Conservation (phyloP, 23 red algal genomes). For the Cyanidioschyzon merolae region DNA sequence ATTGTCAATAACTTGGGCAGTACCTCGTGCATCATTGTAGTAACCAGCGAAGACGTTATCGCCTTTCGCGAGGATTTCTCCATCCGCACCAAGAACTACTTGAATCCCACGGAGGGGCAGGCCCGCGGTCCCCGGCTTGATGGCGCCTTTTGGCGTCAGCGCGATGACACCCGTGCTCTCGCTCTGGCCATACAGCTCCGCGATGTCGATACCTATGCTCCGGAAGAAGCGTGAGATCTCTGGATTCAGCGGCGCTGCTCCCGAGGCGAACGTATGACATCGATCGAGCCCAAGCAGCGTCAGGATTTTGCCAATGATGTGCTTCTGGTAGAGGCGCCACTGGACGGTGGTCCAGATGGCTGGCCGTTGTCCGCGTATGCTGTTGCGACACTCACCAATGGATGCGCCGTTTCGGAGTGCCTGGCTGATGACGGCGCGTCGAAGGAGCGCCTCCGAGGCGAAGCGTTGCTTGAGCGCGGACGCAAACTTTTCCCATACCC, state of each 20-base stretch:
- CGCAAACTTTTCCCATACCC: slow-evolving; percentile 28
- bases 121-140: slow-evolving; percentile 19
- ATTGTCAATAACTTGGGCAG: slow-evolving; percentile 8
- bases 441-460: background rate
- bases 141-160: slow-evolving; percentile 14
- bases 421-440: background rate
- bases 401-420: background rate
- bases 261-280: slow-evolving; percentile 29
- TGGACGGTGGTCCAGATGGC: background rate
- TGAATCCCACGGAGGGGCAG: slow-evolving; percentile 7
- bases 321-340: slow-evolving; percentile 5
- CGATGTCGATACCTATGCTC: slow-evolving; percentile 21
- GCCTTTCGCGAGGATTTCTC: slow-evolving; percentile 26
- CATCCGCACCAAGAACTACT: slow-evolving; percentile 12
- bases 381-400: slow-evolving; percentile 18
- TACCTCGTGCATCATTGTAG: slow-evolving; percentile 12
- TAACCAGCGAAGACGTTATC: slow-evolving; percentile 29
- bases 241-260: slow-evolving; percentile 19
- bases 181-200: slow-evolving; percentile 29
- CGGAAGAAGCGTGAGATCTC: slow-evolving; percentile 21
- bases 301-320: slow-evolving; percentile 12
- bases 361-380: background rate
- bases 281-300: slow-evolving; percentile 16
- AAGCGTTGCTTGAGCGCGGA: background rate
- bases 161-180: slow-evolving; percentile 35